These are phyloP conservation scores for Kodamaea alishanica DNA, from an alignment of 1,139 yeast genomes.

Conservation along the genomic window DNA sequence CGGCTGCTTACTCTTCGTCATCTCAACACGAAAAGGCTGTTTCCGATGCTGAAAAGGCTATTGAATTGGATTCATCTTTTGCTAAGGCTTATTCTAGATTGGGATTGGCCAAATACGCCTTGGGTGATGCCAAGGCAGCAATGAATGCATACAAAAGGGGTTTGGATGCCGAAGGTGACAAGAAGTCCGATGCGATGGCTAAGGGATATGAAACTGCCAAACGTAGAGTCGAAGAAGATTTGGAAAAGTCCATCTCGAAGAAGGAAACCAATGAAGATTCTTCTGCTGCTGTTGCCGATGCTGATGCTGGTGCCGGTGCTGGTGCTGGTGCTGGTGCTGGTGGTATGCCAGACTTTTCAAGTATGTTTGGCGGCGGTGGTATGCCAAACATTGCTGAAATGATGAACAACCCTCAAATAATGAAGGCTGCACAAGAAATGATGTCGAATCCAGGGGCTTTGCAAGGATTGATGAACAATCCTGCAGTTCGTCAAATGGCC, in stretches of 20 bases:
- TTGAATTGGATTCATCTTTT: slow-evolving; percentile 70
- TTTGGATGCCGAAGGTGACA: slow-evolving; percentile 79
- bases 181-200: slow-evolving; percentile 84
- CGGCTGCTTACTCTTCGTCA: slow-evolving; percentile 89
- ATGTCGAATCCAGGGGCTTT: slow-evolving; percentile 87
- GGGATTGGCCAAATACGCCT: slow-evolving; percentile 88
- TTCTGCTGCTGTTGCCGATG: slow-evolving; percentile 22
- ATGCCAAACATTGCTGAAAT: slow-evolving; percentile 53
- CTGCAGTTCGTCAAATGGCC: slow-evolving; percentile 76
- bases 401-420: slow-evolving; percentile 84
- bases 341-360: slow-evolving; percentile 70
- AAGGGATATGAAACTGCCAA: slow-evolving; percentile 93
- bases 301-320: slow-evolving; percentile 32
- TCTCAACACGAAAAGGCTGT: slow-evolving; percentile 75
- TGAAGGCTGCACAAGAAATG: slow-evolving; percentile 91
- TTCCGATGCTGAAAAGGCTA: slow-evolving; percentile 78
- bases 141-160: slow-evolving; percentile 89
- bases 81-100: slow-evolving; percentile 93
- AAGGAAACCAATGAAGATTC: slow-evolving; percentile 16
- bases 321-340: slow-evolving; percentile 51
- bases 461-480: slow-evolving; percentile 74
- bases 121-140: slow-evolving; percentile 85
- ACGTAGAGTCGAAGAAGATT: slow-evolving; percentile 73
- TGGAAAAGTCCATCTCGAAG: slow-evolving; percentile 43
- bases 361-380: slow-evolving; percentile 66